Evolutionary conservation across 2,329 filamentous ascomycete genomes (phyloP), one percentile per base, ranked within the genome.

Genomic region (Lachnellula occidentalis): DNA sequence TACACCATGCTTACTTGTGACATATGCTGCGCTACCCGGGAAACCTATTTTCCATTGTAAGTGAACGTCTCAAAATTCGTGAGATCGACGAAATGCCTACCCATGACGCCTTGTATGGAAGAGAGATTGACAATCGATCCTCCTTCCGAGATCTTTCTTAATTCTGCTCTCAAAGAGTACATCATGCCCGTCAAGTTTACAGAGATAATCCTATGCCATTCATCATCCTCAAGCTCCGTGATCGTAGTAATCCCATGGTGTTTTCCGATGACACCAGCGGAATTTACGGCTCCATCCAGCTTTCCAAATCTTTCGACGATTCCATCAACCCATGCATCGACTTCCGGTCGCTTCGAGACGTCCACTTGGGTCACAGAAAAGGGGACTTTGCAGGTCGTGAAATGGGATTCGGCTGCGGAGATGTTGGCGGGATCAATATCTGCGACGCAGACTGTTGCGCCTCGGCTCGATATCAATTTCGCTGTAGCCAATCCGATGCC

Each of bases 401-500:
- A 72, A 43, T 70, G 68, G 4, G 62, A 62, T 5, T 66, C 56
- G 1, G 71, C 66, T n/a, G 54, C 36, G 21, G 54, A 34, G 19
- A 72, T 62, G 21, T 54, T 53, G 2, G 43, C 14, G 2, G 48
- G 22, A 15, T 59, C 43, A 19, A 61, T 45, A 37, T 67, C 66
- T 4, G 56, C 62, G 5, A 67, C 60, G 22, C 58, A 65, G 12
- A 67, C 59, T 14, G 53, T 66, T 4, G 64, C 64, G 6, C 61
- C 62, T 8, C 61, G 62, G 7, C 51, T 56, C 8, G 60, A 53
- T 17, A 64, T 51, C 34, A 66, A 53, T 66, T 84, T 82, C 2
- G 88, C 86, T 4, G 91, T 80, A 1, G 88, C 86, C 47, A 88
- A 81, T 15, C 89, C 88, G 54, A 94, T 85, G 21, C 89, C 88